Evolutionary conservation across 306 rosid species (phyloP).

Genomic region (Quercus parvula): DNA sequence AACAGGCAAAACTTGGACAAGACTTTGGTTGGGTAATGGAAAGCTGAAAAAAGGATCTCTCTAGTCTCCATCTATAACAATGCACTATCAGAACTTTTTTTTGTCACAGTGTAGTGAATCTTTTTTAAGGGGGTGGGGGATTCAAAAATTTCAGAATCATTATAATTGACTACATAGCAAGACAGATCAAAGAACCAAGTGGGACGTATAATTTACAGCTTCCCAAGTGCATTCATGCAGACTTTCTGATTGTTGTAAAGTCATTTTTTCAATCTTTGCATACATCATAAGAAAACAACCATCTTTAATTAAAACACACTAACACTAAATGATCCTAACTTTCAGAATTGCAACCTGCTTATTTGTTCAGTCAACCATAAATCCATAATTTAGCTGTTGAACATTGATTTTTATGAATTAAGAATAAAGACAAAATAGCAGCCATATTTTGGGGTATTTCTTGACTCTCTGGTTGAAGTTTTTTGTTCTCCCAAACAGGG

Average conservation of each 20-base stretch:
- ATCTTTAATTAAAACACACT: background rate
- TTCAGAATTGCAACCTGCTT: background rate
- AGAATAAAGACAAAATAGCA: background rate
- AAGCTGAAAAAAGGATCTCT: too few relatives aligned
- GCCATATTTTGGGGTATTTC: background rate
- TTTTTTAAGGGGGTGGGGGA: background rate
- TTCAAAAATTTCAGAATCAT: conserved; percentile 4
- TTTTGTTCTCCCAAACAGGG: background rate
- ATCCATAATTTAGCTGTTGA: background rate
- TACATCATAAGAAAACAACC: background rate
- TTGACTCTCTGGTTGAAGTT: background rate
- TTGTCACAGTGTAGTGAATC: too few relatives aligned
- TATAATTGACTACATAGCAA: conserved; percentile 10
- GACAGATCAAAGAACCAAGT: conserved; percentile 1
- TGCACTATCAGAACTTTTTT: too few relatives aligned
- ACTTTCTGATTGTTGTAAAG: conserved; percentile 6
- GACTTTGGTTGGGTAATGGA: too few relatives aligned
- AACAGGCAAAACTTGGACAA: too few relatives aligned
- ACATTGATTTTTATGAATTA: background rate
- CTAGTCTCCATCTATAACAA: background rate
- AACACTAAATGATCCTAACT: background rate
- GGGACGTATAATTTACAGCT: background rate
- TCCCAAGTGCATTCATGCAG: background rate
- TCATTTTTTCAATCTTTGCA: background rate
- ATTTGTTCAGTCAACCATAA: background rate